Conservation (phyloP, 305 asterid genomes). For the Ilex paraguariensis region DNA sequence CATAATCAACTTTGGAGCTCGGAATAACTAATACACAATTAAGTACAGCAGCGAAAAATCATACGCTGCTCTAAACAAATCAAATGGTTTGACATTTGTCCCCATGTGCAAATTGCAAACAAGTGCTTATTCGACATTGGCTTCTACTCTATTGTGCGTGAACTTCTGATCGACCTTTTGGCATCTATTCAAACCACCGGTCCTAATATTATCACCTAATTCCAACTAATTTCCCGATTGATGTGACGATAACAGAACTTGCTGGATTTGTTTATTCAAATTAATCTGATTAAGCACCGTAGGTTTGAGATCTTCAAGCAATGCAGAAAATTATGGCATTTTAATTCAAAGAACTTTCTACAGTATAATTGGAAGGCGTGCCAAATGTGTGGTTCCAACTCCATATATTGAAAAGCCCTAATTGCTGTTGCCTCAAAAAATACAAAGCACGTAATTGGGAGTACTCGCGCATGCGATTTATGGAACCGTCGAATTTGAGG, state of each 20-base stretch:
- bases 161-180: constrained; percentile 59
- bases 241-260: constrained; percentile 62
- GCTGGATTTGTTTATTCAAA: constrained; percentile 69
- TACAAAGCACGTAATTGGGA: no score
- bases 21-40: constrained; percentile 78
- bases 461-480: no score
- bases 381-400: no score
- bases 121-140: constrained; percentile 74
- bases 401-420: no score
- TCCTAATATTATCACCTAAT: constrained; percentile 24
- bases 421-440: no score
- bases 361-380: no score
- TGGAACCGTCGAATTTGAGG: no score
- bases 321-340: no score
- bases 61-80: constrained; percentile 93
- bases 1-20: constrained; percentile 80
- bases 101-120: constrained; percentile 83
- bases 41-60: constrained; percentile 88
- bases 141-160: constrained; percentile 75
- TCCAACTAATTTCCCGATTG: constrained; percentile 28
- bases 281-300: constrained; percentile 54
- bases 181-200: constrained; percentile 30
- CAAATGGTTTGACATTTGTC: constrained; percentile 98
- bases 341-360: no score
- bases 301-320: not conserved